Conservation (phyloP, 2,329 filamentous ascomycete genomes). For the Thelonectria discophora region DNA sequence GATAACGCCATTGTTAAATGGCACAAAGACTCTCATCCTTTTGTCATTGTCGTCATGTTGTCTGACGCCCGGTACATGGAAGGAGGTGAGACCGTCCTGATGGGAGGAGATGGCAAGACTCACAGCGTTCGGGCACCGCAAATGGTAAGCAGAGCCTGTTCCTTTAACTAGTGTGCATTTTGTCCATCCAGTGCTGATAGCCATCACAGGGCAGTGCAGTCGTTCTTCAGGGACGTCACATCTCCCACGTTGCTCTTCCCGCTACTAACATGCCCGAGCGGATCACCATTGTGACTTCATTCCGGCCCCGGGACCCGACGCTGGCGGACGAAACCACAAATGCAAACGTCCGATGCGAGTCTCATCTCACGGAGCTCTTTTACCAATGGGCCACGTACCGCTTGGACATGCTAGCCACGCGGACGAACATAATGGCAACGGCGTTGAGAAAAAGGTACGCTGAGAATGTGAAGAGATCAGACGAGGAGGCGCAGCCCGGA, state of each 20-base stretch:
- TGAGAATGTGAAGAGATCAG: constrained; percentile 33
- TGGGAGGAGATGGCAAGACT: constrained; percentile 35
- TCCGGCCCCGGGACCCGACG: constrained; percentile 52
- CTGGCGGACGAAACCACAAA: constrained; percentile 53
- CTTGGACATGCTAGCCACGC: constrained; percentile 37
- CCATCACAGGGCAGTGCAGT: constrained; percentile 55
- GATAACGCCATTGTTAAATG: constrained; percentile 47
- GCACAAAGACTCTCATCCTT: constrained; percentile 61
- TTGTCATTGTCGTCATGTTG: constrained; percentile 62
- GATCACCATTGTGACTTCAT: constrained; percentile 57
- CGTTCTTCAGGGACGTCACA: constrained; percentile 58
- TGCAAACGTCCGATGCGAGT: constrained; percentile 39
- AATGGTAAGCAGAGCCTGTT: too few relatives aligned
- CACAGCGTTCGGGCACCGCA: constrained; percentile 39
- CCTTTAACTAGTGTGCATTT: neutral
- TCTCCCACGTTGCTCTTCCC: constrained; percentile 54
- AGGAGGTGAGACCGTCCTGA: constrained; percentile 49
- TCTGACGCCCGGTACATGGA: constrained; percentile 57
- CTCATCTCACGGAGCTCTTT: constrained; percentile 41
- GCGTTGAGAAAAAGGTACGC: constrained; percentile 36
- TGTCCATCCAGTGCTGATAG: too few relatives aligned
- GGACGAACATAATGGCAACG: constrained; percentile 31
- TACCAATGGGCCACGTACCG: constrained; percentile 44
- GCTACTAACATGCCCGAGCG: constrained; percentile 54
- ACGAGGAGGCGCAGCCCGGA: constrained; percentile 36